Evolutionary conservation across 2,329 filamentous ascomycete species (phyloP), one percentile per base, ranked within the genome.

Genomic region (Beauveria rudraprayagi): DNA sequence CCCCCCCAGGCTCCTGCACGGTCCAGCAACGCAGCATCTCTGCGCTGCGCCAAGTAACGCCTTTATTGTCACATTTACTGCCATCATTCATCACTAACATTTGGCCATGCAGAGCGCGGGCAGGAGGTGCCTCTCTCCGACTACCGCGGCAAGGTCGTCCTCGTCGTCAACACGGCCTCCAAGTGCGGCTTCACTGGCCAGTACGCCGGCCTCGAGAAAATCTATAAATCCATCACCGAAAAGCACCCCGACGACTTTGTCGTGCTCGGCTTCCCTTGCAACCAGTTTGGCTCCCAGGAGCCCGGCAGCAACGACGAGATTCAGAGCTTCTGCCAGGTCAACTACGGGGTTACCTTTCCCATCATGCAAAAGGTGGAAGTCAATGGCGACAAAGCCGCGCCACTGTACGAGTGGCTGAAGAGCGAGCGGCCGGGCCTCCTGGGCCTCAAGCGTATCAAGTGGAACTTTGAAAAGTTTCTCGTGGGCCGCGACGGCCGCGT

Each of bases 401-500:
- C 92, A 1, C 76, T 96, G 43, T 97, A 83, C 75, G 82, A 89
- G 72, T 99, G 84, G 84, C 75, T 89, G 70, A 89, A 88, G 80
- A 75, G 76, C 48, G 78, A 87, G 76, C 88, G 91, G 80, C 83
- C 93, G 1, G 92, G 94, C 24, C 70, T 97, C 61, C 77, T 97
- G 77, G 94, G 94, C 22, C 74, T 97, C 71, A 93, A 95, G 87
- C 77, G 87, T 64, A 82, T 99, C 70, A 97, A 97, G 88, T 99
- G 94, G 94, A 99, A 99, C 79, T 99, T 97, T 80, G 94, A 99
- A 77, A 99, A 99, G 84, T 99, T 97, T 78, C 78, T 99, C 65
- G 80, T 99, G 66, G 89, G 88, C 63, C 83, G 85, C 64, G 91
- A 97, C 75, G 94, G 94, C 28, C 83, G 88, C 77, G 91, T 97